phyloP scores from a whole-genome alignment of 345 rosid species.

The Eucalyptus decipiens region DNA sequence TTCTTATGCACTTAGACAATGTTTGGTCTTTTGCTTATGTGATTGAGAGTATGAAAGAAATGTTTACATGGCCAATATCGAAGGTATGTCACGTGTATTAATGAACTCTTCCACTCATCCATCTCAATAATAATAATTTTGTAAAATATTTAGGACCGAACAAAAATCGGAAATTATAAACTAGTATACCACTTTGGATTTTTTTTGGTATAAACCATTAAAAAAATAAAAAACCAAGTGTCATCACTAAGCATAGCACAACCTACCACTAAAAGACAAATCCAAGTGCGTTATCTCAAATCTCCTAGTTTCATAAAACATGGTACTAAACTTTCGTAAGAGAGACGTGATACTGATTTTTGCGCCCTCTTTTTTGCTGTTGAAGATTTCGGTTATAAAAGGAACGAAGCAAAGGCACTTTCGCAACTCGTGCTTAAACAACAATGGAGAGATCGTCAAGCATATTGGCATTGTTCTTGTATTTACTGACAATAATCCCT shows the following conservation, averaged over 20 bases:
- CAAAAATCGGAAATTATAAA: too few species aligned
- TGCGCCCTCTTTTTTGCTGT: neutral
- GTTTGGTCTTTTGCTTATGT: neutral
- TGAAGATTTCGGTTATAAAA: neutral
- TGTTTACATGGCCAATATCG: neutral
- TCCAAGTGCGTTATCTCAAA: neutral
- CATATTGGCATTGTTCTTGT: neutral
- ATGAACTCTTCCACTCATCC: neutral
- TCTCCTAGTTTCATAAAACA: neutral
- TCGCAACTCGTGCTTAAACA: neutral
- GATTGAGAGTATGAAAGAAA: neutral
- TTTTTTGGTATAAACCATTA: too few species aligned
- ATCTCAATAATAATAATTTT: neutral
- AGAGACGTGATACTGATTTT: rapidly evolving
- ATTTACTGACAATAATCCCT: neutral
- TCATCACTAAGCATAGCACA: neutral
- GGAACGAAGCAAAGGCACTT: neutral
- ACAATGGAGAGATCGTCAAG: neutral
- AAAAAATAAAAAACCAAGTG: neutral
- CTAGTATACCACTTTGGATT: too few species aligned
- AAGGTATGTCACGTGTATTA: neutral
- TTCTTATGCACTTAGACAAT: neutral
- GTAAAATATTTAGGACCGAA: neutral
- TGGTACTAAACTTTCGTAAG: neutral
- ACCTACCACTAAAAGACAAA: neutral